Evolutionary conservation across 805 yeast species (phyloP), one percentile per base, ranked within the genome.

Genomic region (Starmera caribaea): DNA sequence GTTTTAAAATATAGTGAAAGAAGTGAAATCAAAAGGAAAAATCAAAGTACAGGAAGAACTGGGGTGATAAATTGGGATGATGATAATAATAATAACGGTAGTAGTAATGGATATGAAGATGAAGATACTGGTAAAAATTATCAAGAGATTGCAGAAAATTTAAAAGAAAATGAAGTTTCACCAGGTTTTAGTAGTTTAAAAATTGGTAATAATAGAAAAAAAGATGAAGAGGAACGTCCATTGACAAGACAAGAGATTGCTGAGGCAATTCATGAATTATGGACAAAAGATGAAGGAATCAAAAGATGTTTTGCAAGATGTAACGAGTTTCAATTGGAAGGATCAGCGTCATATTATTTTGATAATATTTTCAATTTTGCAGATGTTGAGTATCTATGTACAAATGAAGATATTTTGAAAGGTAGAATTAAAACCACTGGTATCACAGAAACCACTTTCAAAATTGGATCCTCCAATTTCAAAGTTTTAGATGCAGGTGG

Each of bases 371-470:
- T 55, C 38, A 74, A 76, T 35, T 81, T 86, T 59, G 76, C 82
- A 1, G 66, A 75, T 41, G 75, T 76, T 0, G 63, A 68, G 42
- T 89, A 87, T 56, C 51, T 71, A 9, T 89, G 96, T 45, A 62
- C 77, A 8, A 87, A 90, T 59, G 76, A 72, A 40, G 98, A 92
- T 59, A 88, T 92, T 40, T 64, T 92, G 47, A 81, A 75, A 51
- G 97, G 96, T 4, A 70, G 98, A 30, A 85, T 92, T 51, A 89
- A 90, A 62, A 90, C 98, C 12, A 89, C 97, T 0, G 98, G 98
- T 3, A 87, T 92, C 39, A 83, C 94, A 1, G 96, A 90, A 58
- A 82, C 92, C 6, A 73, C 69, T 40, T 89, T 92, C 62, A 68
- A 69, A 41, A 76, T 90, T 44, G 75, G 77, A 9, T 69, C 76